phyloP scores from a whole-genome alignment of 495 filamentous ascomycete species.

The Podospora comata region DNA sequence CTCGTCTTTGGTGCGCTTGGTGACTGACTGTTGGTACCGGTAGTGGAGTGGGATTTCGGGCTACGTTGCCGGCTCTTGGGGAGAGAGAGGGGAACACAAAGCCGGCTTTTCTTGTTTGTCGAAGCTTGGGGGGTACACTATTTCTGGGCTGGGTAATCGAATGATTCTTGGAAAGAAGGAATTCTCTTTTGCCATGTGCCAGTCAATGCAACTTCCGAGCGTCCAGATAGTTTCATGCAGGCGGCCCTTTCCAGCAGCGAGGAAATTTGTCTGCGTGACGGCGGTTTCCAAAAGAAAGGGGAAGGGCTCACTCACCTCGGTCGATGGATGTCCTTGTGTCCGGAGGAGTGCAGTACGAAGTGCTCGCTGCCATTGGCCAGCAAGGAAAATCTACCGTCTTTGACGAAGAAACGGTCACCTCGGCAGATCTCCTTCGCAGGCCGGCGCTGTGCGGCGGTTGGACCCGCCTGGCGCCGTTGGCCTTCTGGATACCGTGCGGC shows the following conservation, averaged over 20 bases:
- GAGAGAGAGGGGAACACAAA: background rate
- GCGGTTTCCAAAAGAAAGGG: background rate
- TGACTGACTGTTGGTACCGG: background rate
- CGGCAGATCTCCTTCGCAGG: constrained; percentile 20
- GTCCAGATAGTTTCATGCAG: constrained; percentile 22
- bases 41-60: constrained; percentile 10
- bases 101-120: background rate
- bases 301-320: background rate
- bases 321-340: background rate
- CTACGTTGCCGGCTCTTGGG: constrained; percentile 13
- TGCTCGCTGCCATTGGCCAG: background rate
- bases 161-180: background rate
- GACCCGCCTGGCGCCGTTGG: constrained; percentile 20
- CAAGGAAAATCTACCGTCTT: background rate
- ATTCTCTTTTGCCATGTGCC: background rate
- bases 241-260: constrained; percentile 19
- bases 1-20: background rate
- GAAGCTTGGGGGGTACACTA: background rate
- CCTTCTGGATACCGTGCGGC: constrained; percentile 10
- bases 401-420: background rate
- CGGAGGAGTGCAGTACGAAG: background rate
- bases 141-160: background rate
- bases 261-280: background rate
- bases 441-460: constrained; percentile 16
- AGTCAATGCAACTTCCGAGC: background rate